Base-by-base conservation (phyloP, 805 yeast species). In the Komagataella populi region DNA sequence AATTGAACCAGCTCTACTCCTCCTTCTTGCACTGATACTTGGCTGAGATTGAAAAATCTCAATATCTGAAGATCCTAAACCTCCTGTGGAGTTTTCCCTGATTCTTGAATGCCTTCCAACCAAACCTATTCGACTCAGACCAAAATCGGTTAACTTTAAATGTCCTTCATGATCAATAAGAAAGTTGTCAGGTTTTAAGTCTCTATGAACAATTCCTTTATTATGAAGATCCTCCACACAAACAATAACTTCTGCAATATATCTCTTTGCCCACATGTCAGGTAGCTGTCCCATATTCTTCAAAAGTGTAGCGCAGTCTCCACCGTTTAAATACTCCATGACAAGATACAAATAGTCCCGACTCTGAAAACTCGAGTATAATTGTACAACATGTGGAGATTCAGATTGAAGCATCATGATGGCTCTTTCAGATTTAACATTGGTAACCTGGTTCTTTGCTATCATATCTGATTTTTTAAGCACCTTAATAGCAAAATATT, bases 341-440 rank as follows among this genome's bases (percentile, higher is more conserved):
- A 93, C 99, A 57, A 93, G 71, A 60, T 87, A 93, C 16, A 93
- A 70, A 62, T 84, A 89, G 54, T 88, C 95, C 49, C 79, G 78
- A 54, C 87, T 87, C 67, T 93, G 99, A 64, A 93, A 93, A 39
- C 95, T 84, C 50, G 85, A 86, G 60, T 81, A 86, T 30, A 93
- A 70, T 60, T 84, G 89, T 1, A 96, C 98, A 54, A 93, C 97
- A 62, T 84, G 88, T 0, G 96, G 95, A 44, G 91, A 84, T 55
- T 89, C 91, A 2, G 95, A 79, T 62, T 93, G 98, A 2, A 95
- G 83, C 95, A 93, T 93, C 89, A 93, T 83, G n/a, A 91, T 91
- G 0, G 97, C 96, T 47, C 99, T 71, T 64, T 95, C 99, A 1
- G 96, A 86, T 59, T 85, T 86, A 36, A 95, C 96, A 63, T 93